phyloP scores from a whole-genome alignment of 1,284 basidiomycete genomes.

The Trametes versicolor region DNA sequence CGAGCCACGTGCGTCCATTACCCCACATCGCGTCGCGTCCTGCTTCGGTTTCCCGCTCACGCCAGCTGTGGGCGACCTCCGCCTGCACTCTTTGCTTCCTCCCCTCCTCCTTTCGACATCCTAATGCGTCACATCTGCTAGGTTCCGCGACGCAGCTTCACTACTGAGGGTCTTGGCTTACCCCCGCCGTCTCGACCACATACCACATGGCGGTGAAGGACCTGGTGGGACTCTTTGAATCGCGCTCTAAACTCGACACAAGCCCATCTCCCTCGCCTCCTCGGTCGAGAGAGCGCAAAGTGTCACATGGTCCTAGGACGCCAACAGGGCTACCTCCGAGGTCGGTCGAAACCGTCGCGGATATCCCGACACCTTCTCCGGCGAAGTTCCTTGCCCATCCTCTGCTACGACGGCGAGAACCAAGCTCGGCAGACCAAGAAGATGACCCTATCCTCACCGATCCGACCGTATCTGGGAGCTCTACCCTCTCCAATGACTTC shows the following conservation, averaged over 20 bases:
- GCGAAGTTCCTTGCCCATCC: constrained; percentile 36
- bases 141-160: neutral
- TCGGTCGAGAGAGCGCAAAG: constrained; percentile 10
- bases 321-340: neutral
- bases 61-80: neutral
- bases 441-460: constrained; percentile 30
- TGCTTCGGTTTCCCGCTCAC: neutral
- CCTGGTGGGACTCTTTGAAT: constrained; percentile 44
- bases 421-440: constrained; percentile 36
- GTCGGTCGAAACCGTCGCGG: constrained; percentile 1
- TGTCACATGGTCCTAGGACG: constrained; percentile 8
- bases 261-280: constrained; percentile 19
- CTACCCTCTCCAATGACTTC: constrained; percentile 6
- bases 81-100: neutral
- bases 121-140: constrained; percentile 1
- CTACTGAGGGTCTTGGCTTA: neutral
- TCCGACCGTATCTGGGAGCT: constrained; percentile 8
- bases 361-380: constrained; percentile 20
- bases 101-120: neutral
- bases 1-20: constrained; percentile 26
- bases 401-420: constrained; percentile 38
- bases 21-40: constrained; percentile 22
- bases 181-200: neutral
- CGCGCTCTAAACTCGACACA: constrained; percentile 20
- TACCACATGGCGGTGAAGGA: constrained; percentile 44